These are phyloP conservation scores for Solanum paucissectum DNA, from an alignment of 257 asterid genomes.

Conservation along the genomic window DNA sequence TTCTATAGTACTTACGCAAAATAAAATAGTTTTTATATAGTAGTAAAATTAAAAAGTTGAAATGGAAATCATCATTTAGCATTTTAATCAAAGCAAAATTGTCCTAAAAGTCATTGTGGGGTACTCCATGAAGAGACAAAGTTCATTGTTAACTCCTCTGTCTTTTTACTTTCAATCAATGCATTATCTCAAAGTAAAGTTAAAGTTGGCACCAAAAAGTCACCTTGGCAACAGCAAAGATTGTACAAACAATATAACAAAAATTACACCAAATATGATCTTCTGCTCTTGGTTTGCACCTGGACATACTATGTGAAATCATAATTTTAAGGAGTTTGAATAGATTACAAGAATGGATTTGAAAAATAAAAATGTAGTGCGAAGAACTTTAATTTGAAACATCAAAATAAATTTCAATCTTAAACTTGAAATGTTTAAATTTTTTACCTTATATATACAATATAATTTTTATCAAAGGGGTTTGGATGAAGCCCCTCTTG, in stretches of 20 bases:
- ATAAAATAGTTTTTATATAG: no score
- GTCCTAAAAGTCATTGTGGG: neutral
- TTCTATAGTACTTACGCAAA: neutral
- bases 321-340: neutral
- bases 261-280: neutral
- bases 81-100: neutral
- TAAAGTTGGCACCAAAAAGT: neutral
- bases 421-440: neutral
- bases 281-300: neutral
- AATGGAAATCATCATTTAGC: neutral
- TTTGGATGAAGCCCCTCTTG: neutral
- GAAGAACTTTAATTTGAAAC: neutral
- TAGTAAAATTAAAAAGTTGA: neutral
- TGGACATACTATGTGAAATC: neutral
- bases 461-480: fast-evolving
- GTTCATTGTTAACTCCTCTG: neutral
- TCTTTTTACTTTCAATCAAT: neutral
- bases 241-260: neutral
- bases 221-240: neutral
- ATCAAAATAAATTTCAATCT: neutral
- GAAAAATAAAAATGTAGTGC: neutral
- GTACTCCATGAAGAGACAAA: neutral
- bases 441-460: neutral
- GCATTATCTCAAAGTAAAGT: neutral
- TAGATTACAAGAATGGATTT: neutral